Conservation (phyloP, 108 stramenopile species). For the Chaetoceros muelleri region DNA sequence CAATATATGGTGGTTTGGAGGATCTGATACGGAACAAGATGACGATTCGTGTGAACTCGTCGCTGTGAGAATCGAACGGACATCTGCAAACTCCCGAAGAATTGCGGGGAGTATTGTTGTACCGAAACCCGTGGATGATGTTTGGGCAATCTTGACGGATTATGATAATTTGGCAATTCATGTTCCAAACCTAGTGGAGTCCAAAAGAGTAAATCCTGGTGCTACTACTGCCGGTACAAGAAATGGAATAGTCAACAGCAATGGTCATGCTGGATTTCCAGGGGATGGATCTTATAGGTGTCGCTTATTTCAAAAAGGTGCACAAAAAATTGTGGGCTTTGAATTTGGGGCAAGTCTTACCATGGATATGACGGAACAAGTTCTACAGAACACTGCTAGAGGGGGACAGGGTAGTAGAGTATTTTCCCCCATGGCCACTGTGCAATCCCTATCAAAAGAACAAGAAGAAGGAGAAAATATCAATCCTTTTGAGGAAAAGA, state of each 20-base stretch:
- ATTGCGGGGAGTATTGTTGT: slow-evolving; percentile 75
- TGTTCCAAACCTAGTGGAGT: slow-evolving; percentile 86
- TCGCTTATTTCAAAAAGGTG: slow-evolving; percentile 80
- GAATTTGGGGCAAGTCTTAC: slow-evolving; percentile 82
- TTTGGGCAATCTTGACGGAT: slow-evolving; percentile 86
- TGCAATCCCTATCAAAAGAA: not conserved
- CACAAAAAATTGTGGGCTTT: slow-evolving; percentile 89
- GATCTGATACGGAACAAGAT: slow-evolving; percentile 20
- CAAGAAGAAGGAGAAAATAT: not conserved
- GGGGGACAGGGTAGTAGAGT: slow-evolving; percentile 7
- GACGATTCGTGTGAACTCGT: slow-evolving; percentile 43
- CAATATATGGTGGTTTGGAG: slow-evolving; percentile 49
- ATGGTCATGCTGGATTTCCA: slow-evolving; percentile 13
- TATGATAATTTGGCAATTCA: slow-evolving; percentile 75
- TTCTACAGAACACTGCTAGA: slow-evolving; percentile 7
- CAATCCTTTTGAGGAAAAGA: slow-evolving; percentile 7
- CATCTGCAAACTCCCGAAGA: slow-evolving; percentile 68
- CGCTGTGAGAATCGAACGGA: slow-evolving; percentile 74
- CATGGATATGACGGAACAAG: slow-evolving; percentile 81
- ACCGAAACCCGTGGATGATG: slow-evolving; percentile 44
- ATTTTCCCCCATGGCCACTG: not conserved
- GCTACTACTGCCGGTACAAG: not conserved
- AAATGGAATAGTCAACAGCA: too few relatives aligned
- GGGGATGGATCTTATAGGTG: slow-evolving; percentile 49
- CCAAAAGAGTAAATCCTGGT: slow-evolving; percentile 17